Conservation (phyloP, 805 yeast species). For the Metschnikowia cerradonensis region DNA sequence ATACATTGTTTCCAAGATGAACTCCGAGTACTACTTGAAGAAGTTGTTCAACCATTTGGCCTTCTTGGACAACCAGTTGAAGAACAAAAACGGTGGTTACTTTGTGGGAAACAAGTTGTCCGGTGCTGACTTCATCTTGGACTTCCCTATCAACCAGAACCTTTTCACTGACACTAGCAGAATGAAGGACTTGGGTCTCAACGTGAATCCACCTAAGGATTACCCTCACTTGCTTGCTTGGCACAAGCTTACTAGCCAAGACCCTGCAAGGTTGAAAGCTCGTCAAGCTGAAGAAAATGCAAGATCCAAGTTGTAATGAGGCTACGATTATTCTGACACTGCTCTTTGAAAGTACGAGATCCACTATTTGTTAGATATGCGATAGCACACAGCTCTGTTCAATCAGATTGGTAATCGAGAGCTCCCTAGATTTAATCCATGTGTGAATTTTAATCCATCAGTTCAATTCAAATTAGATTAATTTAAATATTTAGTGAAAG, state of each 20-base stretch:
- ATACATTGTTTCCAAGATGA: slow-evolving; percentile 21
- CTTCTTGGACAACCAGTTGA: slow-evolving; percentile 28
- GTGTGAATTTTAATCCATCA: too few species aligned
- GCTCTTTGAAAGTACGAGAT: too few species aligned
- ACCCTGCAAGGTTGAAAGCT: slow-evolving; percentile 11
- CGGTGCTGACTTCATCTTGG: slow-evolving; percentile 37
- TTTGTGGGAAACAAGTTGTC: slow-evolving; percentile 37
- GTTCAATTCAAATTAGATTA: too few species aligned
- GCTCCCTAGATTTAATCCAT: too few species aligned
- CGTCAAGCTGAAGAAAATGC: slow-evolving; percentile 6
- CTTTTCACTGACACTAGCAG: slow-evolving; percentile 11
- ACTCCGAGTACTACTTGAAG: slow-evolving; percentile 23
- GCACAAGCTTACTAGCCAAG: slow-evolving; percentile 14
- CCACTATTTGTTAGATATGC: too few species aligned
- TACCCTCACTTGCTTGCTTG: slow-evolving; percentile 17
- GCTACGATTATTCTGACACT: too few species aligned
- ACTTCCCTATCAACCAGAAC: slow-evolving; percentile 29
- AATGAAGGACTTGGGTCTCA: slow-evolving; percentile 7
- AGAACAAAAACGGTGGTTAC: slow-evolving; percentile 30
- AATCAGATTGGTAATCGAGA: too few species aligned
- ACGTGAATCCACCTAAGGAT: slow-evolving; percentile 6
- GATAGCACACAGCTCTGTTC: too few species aligned
- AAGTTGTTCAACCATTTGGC: slow-evolving; percentile 23
- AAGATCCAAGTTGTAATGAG: slow-evolving; percentile 6
- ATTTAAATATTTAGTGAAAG: too few species aligned